A percentile compares a stretch with the other conserved stretches of the same genome.
phyloP scores from a whole-genome alignment of 2,329 filamentous ascomycete species.

The Daldinia sp. region DNA sequence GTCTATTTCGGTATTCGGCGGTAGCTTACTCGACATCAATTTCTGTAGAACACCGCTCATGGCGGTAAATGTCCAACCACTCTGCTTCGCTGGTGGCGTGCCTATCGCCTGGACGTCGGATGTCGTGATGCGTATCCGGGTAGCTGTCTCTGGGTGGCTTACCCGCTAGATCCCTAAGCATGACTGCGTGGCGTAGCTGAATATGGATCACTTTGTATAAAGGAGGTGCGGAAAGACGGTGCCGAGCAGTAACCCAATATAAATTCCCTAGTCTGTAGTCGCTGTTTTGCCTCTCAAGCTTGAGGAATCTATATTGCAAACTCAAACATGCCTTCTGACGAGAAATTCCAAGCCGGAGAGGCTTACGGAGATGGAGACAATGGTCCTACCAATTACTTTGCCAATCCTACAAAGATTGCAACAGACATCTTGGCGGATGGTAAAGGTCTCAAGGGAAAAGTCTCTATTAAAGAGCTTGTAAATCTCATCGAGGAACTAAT shows the following conservation, averaged over 20 bases:
- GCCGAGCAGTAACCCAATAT: neutral
- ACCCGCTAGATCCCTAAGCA: neutral
- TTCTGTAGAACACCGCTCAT: neutral
- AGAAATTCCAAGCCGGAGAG: neutral
- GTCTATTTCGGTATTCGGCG: neutral
- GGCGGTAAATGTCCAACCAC: neutral
- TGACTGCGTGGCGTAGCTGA: neutral
- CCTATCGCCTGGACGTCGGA: neutral
- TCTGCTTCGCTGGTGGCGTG: neutral
- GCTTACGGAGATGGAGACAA: neutral
- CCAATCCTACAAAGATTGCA: neutral
- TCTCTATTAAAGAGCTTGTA: neutral
- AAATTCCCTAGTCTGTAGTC: neutral
- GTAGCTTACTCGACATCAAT: neutral
- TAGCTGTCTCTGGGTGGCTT: neutral
- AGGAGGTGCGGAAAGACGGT: neutral
- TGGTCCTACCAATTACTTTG: neutral
- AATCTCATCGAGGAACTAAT: neutral
- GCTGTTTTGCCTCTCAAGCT: neutral
- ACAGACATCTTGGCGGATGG: neutral
- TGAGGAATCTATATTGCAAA: neutral
- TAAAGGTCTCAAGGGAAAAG: neutral
- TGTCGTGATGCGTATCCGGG: neutral
- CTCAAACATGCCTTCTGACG: neutral
- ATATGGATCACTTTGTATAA: neutral